A percentile compares a stretch with the other conserved stretches of the same genome.
Evolutionary conservation across 73 alveolate species (phyloP).

Genomic region (Urostyla sp.): DNA sequence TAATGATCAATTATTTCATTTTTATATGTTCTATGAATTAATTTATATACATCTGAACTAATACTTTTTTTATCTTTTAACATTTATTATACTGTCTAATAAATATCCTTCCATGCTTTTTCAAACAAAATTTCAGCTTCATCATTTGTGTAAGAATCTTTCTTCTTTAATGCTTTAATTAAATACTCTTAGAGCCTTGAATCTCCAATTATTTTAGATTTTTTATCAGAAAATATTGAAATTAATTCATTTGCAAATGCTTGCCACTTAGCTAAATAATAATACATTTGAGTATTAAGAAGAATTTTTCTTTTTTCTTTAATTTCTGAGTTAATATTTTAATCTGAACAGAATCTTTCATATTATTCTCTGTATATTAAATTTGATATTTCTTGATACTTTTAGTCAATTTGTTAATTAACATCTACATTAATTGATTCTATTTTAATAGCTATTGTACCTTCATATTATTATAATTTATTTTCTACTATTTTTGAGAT

Average conservation of each 20-base stretch:
- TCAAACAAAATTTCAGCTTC: slow-evolving; percentile 23
- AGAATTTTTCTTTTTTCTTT: background rate
- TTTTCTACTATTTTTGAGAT: background rate
- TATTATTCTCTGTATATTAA: background rate
- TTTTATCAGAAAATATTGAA: background rate
- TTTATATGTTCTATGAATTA: background rate
- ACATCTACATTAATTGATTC: background rate
- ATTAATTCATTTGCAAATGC: background rate
- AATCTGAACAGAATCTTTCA: background rate
- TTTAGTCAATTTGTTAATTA: background rate
- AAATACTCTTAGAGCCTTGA: background rate
- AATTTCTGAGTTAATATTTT: background rate
- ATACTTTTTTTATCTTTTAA: background rate
- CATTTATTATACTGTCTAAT: background rate
- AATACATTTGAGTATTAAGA: background rate
- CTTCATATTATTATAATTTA: background rate
- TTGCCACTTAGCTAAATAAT: background rate
- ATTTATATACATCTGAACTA: background rate
- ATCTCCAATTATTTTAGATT: slow-evolving; percentile 16
- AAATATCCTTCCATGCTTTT: background rate
- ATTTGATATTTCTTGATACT: background rate
- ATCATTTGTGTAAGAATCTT: background rate
- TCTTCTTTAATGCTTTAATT: background rate
- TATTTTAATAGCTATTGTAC: background rate
- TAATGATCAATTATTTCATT: background rate